A percentile compares a stretch with the other conserved stretches of the same genome.
Evolutionary conservation across 768 basidiomycete species (phyloP).

Genomic region (Leccinum fibrillosum): DNA sequence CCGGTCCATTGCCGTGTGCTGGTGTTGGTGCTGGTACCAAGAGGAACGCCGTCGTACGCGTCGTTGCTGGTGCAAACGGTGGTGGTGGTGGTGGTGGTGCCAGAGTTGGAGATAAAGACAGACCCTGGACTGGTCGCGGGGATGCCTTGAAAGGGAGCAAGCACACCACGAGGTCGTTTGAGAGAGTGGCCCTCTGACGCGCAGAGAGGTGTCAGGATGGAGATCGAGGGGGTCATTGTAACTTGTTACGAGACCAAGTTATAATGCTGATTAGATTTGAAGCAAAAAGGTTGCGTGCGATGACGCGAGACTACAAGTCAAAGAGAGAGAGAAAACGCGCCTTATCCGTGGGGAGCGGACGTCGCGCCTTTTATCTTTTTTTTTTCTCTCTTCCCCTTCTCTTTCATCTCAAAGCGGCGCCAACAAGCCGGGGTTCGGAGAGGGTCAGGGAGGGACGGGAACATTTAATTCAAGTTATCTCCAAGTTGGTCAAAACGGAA

Average conservation of each 20-base stretch:
- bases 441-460: constrained; percentile 2
- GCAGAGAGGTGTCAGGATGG: constrained; percentile 1
- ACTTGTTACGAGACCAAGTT: not conserved
- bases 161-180: not conserved
- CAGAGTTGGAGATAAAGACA: not conserved
- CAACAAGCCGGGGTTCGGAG: not conserved
- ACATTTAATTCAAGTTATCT: not conserved
- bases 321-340: not conserved
- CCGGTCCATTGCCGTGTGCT: constrained; percentile 15
- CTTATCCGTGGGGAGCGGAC: not conserved
- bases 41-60: not conserved
- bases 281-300: not conserved
- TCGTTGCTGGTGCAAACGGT: not conserved
- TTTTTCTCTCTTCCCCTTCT: not conserved
- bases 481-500: not conserved
- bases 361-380: not conserved
- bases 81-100: not conserved
- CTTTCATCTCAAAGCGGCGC: constrained; percentile 4
- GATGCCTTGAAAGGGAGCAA: not conserved
- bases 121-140: not conserved
- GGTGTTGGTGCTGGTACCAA: not conserved
- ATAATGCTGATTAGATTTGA: not conserved
- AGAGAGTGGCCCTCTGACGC: not conserved
- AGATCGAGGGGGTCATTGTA: constrained; percentile 10
- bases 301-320: not conserved